phyloP scores from a whole-genome alignment of 208 protist genomes.

The Angomonas desouzai region DNA sequence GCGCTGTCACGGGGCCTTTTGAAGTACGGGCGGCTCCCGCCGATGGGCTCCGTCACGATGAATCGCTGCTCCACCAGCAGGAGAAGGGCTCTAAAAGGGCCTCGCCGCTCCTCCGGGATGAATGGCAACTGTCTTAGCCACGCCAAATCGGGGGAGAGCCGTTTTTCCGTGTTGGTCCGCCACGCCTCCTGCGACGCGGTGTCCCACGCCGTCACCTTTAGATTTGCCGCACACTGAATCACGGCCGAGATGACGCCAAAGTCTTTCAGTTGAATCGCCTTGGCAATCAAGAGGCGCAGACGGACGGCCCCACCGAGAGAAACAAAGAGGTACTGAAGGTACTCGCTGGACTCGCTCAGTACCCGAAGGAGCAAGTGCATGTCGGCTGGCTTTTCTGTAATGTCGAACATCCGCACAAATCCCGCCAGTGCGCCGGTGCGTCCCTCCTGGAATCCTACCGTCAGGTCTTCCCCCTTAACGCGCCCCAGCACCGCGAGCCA shows the following conservation, averaged over 20 bases:
- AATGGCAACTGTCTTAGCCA: slow-evolving; percentile 56
- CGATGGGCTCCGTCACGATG: slow-evolving; percentile 41
- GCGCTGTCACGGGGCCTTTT: slow-evolving; percentile 33
- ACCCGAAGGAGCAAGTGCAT: slow-evolving; percentile 56
- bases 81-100: slow-evolving; percentile 45
- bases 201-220: slow-evolving; percentile 49
- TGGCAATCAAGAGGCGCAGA: slow-evolving; percentile 53
- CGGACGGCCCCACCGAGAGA: slow-evolving; percentile 56
- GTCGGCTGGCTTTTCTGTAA: slow-evolving; percentile 47
- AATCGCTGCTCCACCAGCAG: slow-evolving; percentile 65
- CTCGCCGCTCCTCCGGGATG: slow-evolving; percentile 42
- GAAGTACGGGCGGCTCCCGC: slow-evolving; percentile 19
- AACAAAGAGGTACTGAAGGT: slow-evolving; percentile 64
- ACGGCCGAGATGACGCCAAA: slow-evolving; percentile 39
- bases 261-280: slow-evolving; percentile 32
- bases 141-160: slow-evolving; percentile 37
- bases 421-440: slow-evolving; percentile 40
- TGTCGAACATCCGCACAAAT: slow-evolving; percentile 73
- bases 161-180: slow-evolving; percentile 45
- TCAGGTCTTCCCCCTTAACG: slow-evolving; percentile 46
- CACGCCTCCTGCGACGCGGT: slow-evolving; percentile 58
- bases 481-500: slow-evolving; percentile 65
- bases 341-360: slow-evolving; percentile 43
- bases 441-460: slow-evolving; percentile 55
- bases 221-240: slow-evolving; percentile 49